These are phyloP conservation scores for Diaporthe capsici DNA, from an alignment of 2,329 filamentous ascomycete genomes.

Conservation along the genomic window DNA sequence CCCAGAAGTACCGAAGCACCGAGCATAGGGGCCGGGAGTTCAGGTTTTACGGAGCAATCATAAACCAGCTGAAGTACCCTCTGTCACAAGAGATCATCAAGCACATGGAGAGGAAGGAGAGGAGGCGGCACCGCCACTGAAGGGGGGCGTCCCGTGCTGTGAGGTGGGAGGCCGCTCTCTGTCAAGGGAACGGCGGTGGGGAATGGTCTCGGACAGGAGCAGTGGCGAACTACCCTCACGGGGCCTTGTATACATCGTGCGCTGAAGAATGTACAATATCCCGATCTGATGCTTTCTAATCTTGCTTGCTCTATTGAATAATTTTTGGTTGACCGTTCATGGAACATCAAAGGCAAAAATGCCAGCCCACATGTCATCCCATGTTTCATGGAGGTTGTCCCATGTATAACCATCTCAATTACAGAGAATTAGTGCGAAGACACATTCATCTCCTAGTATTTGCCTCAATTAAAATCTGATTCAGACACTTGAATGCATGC, in stretches of 20 bases:
- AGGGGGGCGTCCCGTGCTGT: neutral
- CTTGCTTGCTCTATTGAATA: neutral
- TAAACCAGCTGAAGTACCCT: conserved; percentile 32
- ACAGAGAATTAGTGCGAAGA: neutral
- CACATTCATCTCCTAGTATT: neutral
- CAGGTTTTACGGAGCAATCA: conserved; percentile 33
- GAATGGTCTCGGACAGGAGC: neutral
- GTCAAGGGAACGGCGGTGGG: neutral
- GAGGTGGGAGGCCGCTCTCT: neutral
- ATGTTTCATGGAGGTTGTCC: neutral
- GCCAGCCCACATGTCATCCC: no score
- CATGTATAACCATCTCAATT: neutral
- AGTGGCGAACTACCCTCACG: neutral
- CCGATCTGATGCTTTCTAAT: neutral
- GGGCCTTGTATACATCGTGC: neutral
- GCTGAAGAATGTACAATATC: neutral
- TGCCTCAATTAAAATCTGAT: neutral
- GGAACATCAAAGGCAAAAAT: no score
- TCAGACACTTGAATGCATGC: neutral
- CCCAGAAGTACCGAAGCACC: conserved; percentile 34
- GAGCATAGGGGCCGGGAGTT: conserved; percentile 32
- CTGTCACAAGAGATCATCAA: conserved; percentile 28
- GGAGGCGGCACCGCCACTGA: conserved; percentile 18
- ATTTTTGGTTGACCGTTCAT: neutral
- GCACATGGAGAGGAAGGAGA: conserved; percentile 30